Base-by-base conservation (phyloP, 768 basidiomycete species). In the Hebeloma cylindrosporum region DNA sequence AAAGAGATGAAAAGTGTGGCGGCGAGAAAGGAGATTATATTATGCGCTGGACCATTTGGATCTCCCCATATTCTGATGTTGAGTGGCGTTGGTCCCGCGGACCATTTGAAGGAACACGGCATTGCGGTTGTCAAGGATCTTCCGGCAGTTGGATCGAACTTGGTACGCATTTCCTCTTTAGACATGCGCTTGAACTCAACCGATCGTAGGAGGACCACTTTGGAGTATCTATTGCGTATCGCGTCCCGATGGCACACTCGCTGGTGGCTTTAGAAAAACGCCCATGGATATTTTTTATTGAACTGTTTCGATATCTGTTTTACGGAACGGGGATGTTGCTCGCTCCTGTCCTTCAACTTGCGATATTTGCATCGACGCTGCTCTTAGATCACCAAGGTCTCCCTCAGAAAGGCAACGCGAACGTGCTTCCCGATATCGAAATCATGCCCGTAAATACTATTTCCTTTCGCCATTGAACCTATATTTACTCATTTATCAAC, bases 401-500 rank as follows among this genome's bases (percentile, higher is more conserved):
- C 18, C 41, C 47, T n/a, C 28, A 11, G 4, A 30, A 38, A 28
- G 23, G 16, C 21, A 22, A 43, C n/a, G 25, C 29, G 18, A 35
- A 42, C 10, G 37, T 29, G 18, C 21, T 48, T 29, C 47, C 47
- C 3, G 47, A 48, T 29, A 43, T 48, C 22, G 47, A 48, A 23
- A 48, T 48, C 27, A 48, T 48, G 47, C 47, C 47, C n/a, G 47
- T 48, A 37, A n/a, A n/a, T n/a, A n/a, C n/a, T n/a, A n/a, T n/a
- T n/a, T n/a, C 4, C 40, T 43, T 21, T 20, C 27, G 6, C n/a
- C 9, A 17, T 10, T 1, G 7, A 11, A 5, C n/a, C 26, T 21
- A 14, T 9, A 27, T 38, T 25, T 37, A 11, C 18, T 37, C 7
- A 3, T 17, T 22, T 21, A 11, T 27, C 10, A 13, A 26, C 11